Evolutionary conservation across 164 flowering plant genomes (phyloP).

Genomic region (Warburgia ugandensis): DNA sequence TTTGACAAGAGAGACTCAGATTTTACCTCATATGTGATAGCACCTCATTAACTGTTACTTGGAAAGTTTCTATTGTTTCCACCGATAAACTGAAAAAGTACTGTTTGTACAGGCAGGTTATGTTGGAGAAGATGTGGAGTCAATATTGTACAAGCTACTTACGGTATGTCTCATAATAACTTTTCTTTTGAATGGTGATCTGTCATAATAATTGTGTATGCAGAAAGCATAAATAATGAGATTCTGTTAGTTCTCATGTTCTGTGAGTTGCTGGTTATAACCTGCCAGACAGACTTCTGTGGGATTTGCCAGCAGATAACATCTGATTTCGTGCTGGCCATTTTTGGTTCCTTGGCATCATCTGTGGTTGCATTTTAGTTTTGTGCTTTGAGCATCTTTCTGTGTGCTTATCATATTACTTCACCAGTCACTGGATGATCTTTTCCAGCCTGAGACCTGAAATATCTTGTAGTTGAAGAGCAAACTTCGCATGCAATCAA

Average conservation of each 20-base stretch:
- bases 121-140: constrained; percentile 99
- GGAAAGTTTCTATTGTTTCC: background rate
- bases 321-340: background rate
- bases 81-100: background rate
- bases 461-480: no score
- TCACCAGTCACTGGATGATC: no score
- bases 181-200: background rate
- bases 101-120: constrained; percentile 25
- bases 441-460: background rate
- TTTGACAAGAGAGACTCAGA: no score
- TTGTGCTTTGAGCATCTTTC: constrained; percentile 1
- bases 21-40: no score
- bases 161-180: constrained; percentile 35
- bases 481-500: no score
- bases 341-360: background rate
- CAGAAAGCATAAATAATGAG: background rate
- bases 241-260: no score
- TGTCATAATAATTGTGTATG: background rate
- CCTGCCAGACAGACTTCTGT: background rate
- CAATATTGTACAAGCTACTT: constrained; percentile 85
- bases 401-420: background rate
- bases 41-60: background rate
- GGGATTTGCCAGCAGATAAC: background rate
- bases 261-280: no score
- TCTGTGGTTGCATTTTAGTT: background rate